A percentile compares a stretch with the other conserved stretches of the same genome.
These are phyloP conservation scores for Cadophora sp. DNA, from an alignment of 2,329 filamentous ascomycete species.

Conservation along the genomic window DNA sequence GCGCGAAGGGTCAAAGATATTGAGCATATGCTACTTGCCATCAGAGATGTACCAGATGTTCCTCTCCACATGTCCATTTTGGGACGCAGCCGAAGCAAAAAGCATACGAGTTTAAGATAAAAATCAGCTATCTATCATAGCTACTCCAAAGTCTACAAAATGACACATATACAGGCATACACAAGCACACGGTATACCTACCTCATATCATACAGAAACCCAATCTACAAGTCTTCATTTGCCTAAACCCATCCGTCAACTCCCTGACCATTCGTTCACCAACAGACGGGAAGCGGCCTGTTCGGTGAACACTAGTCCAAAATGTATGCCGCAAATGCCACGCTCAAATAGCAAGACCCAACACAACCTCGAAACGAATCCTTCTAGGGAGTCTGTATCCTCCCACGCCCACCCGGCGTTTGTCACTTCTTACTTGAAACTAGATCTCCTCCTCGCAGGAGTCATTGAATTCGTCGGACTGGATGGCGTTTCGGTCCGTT, in stretches of 20 bases:
- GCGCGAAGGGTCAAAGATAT: no score
- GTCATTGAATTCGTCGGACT: slow-evolving; percentile 31
- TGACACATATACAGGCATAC: not conserved
- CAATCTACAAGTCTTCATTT: slow-evolving; percentile 8
- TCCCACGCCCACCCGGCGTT: not conserved
- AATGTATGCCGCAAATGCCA: slow-evolving; percentile 16
- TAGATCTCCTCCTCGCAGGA: slow-evolving; percentile 12
- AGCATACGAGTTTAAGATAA: slow-evolving; percentile 6
- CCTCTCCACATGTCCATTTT: not conserved
- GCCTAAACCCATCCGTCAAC: slow-evolving; percentile 15
- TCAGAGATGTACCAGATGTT: not conserved
- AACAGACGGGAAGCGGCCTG: not conserved
- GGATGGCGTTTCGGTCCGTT: slow-evolving; percentile 27
- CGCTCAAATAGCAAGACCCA: slow-evolving; percentile 16
- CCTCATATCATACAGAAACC: slow-evolving; percentile 17
- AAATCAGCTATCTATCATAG: not conserved
- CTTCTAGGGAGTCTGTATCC: not conserved
- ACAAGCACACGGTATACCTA: slow-evolving; percentile 1
- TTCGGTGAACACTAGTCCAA: not conserved
- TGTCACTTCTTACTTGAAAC: slow-evolving; percentile 6
- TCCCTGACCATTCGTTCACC: not conserved
- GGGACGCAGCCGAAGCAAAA: not conserved
- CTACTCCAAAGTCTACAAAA: slow-evolving; percentile 9
- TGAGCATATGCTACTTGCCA: no score
- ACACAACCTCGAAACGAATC: not conserved